Evolutionary conservation across 2,329 filamentous ascomycete genomes (phyloP).

Genomic region (Akanthomyces muscarius): DNA sequence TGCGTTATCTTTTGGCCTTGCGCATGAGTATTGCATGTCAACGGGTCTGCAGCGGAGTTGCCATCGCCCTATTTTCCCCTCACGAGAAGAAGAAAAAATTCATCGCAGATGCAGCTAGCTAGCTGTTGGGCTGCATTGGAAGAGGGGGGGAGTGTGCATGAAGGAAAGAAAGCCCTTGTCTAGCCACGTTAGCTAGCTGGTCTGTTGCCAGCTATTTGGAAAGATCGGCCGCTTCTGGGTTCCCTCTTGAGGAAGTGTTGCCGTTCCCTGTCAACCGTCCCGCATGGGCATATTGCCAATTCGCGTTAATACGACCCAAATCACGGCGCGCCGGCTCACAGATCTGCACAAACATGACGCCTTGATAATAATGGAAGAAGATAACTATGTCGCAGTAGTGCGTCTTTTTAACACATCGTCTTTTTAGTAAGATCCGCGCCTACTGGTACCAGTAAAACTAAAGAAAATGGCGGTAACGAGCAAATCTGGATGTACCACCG

Average conservation of each 20-base stretch:
- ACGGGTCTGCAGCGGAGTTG: neutral
- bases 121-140: neutral
- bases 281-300: neutral
- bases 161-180: neutral
- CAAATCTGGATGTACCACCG: too few relatives aligned
- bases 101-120: neutral
- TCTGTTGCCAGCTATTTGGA: neutral
- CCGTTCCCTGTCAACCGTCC: neutral
- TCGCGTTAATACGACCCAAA: neutral
- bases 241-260: neutral
- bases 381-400: neutral
- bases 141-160: neutral
- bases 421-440: neutral
- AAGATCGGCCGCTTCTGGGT: neutral
- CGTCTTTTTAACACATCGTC: neutral
- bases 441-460: too few relatives aligned
- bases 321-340: neutral
- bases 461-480: neutral
- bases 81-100: too few relatives aligned
- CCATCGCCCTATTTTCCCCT: neutral
- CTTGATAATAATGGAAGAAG: neutral
- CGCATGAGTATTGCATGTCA: too few relatives aligned
- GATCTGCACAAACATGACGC: neutral
- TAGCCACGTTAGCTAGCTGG: neutral
- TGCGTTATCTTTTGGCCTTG: too few relatives aligned